Conservation (phyloP, 495 filamentous ascomycete species). For the Annulohypoxylon bovei region DNA sequence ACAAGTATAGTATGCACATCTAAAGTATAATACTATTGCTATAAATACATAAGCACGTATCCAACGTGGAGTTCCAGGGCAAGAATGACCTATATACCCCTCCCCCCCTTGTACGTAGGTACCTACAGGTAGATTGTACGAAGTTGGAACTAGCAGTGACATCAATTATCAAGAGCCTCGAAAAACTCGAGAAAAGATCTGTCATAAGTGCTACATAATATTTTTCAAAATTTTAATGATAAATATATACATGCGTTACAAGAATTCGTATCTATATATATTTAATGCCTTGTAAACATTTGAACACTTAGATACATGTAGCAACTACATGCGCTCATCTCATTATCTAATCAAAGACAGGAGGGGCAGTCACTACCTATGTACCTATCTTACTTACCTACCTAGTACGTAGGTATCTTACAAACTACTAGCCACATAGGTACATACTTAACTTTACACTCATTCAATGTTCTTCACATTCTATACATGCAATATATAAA, state of each 20-base stretch:
- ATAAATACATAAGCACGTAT: not conserved
- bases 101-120: not conserved
- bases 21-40: not conserved
- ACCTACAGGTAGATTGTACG: no score
- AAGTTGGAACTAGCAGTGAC: no score
- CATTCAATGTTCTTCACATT: no score
- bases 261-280: no score
- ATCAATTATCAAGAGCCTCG: not conserved
- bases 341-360: not conserved
- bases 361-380: not conserved
- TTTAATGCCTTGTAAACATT: no score
- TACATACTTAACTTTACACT: no score
- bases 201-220: not conserved
- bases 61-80: constrained; percentile 11
- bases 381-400: not conserved
- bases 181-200: not conserved
- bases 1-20: not conserved
- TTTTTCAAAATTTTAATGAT: no score
- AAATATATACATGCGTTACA: no score
- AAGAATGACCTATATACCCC: not conserved
- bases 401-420: not conserved
- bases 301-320: no score
- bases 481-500: not conserved
- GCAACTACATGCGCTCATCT: no score
- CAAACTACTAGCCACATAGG: no score